phyloP scores from a whole-genome alignment of 106 monocot genomes.

The Agapanthus africanus region DNA sequence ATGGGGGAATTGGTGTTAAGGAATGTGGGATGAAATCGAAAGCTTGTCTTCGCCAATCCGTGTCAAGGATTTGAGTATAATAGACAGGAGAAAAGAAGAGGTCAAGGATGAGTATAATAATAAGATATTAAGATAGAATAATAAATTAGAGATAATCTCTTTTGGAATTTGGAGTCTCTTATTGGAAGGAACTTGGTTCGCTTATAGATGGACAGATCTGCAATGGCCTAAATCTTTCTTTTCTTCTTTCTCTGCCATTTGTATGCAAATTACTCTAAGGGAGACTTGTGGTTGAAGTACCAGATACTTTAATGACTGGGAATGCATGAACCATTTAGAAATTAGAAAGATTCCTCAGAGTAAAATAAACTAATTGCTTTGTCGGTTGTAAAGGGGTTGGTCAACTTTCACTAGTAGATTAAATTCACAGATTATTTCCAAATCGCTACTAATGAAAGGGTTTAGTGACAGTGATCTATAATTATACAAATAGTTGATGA shows the following conservation, averaged over 20 bases:
- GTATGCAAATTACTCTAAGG: background rate
- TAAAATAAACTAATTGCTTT: background rate
- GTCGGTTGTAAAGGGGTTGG: background rate
- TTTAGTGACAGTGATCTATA: no score
- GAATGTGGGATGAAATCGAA: no score
- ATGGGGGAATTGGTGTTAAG: background rate
- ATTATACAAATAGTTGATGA: no score
- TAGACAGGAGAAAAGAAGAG: no score
- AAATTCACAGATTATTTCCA: no score
- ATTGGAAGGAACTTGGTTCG: background rate
- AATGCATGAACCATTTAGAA: background rate
- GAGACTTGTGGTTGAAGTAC: constrained; percentile 1
- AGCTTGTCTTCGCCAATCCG: background rate
- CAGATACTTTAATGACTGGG: background rate
- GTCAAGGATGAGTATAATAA: background rate
- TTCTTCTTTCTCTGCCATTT: background rate
- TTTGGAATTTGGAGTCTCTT: background rate
- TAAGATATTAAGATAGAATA: background rate
- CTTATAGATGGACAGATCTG: background rate
- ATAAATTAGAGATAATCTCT: background rate
- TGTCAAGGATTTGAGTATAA: background rate
- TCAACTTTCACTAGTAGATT: constrained; percentile 11
- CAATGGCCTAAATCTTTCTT: background rate
- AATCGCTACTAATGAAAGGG: no score
- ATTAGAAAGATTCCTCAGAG: background rate